Conservation (phyloP, 129 eudicot genomes). For the Saussurea involucrata region DNA sequence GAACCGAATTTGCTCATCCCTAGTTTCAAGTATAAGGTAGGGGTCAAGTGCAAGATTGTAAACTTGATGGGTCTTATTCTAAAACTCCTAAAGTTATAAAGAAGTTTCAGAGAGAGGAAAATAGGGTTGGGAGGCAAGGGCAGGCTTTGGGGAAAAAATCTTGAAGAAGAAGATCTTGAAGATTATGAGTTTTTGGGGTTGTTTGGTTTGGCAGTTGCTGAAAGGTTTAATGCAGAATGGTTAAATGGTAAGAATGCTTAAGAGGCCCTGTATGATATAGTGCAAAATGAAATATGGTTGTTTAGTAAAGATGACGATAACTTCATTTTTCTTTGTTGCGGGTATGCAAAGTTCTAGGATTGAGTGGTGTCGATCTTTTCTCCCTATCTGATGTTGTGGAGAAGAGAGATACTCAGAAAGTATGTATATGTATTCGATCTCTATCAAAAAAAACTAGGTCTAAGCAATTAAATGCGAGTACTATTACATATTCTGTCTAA, state of each 20-base stretch:
- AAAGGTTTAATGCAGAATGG: too few relatives aligned
- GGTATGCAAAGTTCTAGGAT: constrained; percentile 72
- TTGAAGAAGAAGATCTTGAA: not conserved
- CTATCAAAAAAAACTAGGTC: constrained; percentile 66
- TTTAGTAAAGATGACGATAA: not conserved
- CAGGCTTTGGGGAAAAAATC: not conserved
- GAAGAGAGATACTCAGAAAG: constrained; percentile 58
- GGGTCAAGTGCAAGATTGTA: not conserved
- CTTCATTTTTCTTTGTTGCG: constrained; percentile 19
- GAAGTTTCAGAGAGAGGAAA: not conserved
- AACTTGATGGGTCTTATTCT: not conserved
- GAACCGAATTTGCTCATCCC: too few relatives aligned
- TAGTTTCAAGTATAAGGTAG: not conserved
- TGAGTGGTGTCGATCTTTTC: constrained; percentile 74
- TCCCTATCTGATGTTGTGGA: constrained; percentile 85
- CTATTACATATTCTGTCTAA: not conserved
- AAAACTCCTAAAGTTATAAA: not conserved
- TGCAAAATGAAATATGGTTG: too few relatives aligned
- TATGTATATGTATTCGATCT: constrained; percentile 68
- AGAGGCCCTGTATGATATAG: too few relatives aligned
- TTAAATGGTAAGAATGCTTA: too few relatives aligned
- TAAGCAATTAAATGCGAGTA: constrained; percentile 53
- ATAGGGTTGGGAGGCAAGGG: not conserved
- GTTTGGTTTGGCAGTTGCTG: too few relatives aligned
- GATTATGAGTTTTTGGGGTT: not conserved